These are phyloP conservation scores for Hemisphaericaspora lyxosophila DNA, from an alignment of 1,139 yeast genomes.

Conservation along the genomic window DNA sequence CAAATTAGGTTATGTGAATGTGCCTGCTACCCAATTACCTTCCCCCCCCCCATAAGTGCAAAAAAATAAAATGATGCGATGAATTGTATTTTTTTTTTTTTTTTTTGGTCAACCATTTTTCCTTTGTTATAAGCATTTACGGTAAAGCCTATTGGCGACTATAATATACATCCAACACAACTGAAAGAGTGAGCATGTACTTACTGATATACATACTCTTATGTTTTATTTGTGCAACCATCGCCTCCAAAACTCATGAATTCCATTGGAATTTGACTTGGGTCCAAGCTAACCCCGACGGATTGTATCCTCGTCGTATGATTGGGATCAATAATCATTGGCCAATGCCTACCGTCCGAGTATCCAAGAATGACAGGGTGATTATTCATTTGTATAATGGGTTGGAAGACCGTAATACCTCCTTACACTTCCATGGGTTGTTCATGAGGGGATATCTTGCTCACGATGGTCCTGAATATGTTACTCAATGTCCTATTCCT, in stretches of 20 bases:
- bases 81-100: too few relatives aligned
- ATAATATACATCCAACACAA: background rate
- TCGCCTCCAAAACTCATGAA: constrained; percentile 42
- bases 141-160: too few relatives aligned
- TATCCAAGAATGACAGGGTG: constrained; percentile 75
- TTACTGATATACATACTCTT: background rate
- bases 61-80: constrained; percentile 1
- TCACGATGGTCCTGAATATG: constrained; percentile 88
- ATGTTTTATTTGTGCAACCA: background rate
- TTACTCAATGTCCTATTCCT: constrained; percentile 85
- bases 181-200: background rate
- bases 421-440: constrained; percentile 90
- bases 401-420: constrained; percentile 62
- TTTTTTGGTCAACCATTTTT: too few relatives aligned
- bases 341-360: constrained; percentile 81
- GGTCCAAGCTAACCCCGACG: constrained; percentile 76
- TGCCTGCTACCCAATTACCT: too few relatives aligned
- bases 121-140: too few relatives aligned
- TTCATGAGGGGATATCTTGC: constrained; percentile 71
- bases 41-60: too few relatives aligned
- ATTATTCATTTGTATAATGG: constrained; percentile 68
- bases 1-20: too few relatives aligned
- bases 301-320: constrained; percentile 59
- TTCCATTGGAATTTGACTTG: constrained; percentile 76
- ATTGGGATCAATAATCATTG: constrained; percentile 80